These are phyloP conservation scores for Jamesozyma spencerorum DNA, from an alignment of 805 yeast genomes.

Conservation along the genomic window DNA sequence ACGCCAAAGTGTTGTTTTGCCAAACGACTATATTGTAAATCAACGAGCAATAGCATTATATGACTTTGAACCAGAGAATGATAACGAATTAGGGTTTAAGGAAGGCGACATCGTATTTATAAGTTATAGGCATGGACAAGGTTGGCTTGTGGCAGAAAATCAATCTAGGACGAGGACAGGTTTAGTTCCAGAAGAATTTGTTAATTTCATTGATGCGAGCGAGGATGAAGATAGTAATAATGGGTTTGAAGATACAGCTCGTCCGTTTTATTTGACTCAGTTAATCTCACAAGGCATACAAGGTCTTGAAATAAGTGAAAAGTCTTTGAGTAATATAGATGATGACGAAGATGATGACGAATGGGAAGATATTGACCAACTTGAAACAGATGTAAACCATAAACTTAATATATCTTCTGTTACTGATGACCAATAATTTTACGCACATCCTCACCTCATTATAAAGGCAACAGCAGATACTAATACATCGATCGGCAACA, in stretches of 20 bases:
- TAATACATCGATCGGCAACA: too few species aligned
- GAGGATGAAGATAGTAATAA: constrained; percentile 16
- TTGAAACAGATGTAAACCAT: constrained; percentile 26
- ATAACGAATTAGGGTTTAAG: constrained; percentile 68
- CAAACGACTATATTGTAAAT: constrained; percentile 33
- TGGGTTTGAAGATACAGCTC: constrained; percentile 27
- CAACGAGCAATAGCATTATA: constrained; percentile 75
- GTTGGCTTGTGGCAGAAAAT: constrained; percentile 87
- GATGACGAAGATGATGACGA: constrained; percentile 22
- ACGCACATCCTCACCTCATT: too few species aligned
- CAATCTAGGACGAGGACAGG: constrained; percentile 51
- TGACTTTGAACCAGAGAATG: constrained; percentile 88
- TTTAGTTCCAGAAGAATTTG: constrained; percentile 90
- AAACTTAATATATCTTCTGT: constrained; percentile 20
- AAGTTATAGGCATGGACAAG: constrained; percentile 90
- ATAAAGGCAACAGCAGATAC: too few species aligned
- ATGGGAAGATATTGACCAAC: constrained; percentile 35
- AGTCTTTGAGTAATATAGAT: constrained; percentile 20
- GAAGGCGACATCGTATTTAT: constrained; percentile 84
- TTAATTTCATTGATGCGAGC: constrained; percentile 37
- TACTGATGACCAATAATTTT: too few species aligned
- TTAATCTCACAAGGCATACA: constrained; percentile 24
- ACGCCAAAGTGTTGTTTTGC: constrained; percentile 28
- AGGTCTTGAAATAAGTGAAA: constrained; percentile 17
- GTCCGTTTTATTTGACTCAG: constrained; percentile 40